Base-by-base conservation (phyloP, 208 protist species). In the Wallacemonas collosoma region DNA sequence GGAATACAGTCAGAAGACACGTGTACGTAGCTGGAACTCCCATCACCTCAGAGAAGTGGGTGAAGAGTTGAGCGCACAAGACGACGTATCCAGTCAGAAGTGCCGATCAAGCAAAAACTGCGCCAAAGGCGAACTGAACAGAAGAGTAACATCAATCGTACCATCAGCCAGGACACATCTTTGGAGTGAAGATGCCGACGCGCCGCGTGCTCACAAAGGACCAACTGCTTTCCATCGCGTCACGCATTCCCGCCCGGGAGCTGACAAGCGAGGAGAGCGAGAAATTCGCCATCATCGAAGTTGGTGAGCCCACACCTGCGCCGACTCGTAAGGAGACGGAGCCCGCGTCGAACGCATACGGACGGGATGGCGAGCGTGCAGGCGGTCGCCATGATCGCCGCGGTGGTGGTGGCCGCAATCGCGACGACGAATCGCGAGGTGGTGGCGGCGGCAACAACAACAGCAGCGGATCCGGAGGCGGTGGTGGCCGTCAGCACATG, bases 211-310 rank as follows among this genome's bases (percentile, higher is more conserved):
- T 93, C 82, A 89, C 81, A 39, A 81, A 76, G 1, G 71, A 78
- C 35, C 76, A 95, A 70, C 68, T 95, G 4, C 78, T 92, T 6
- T 67, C 80, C n/a, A 76, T 93, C 38, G 73, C 79, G 7, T 44
- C 73, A 0, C 72, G 82, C 12, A 67, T 75, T 3, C 56, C 67
- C 61, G 70, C 75, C 7, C 70, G 81, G 15, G 73, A 70, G 2
- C 54, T 95, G 43, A 75, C 77, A 14, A 64, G 57, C 5, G 87
- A 75, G 15, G 73, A 76, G 17, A 47, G 80, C 47, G 72, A 84
- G 41, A 89, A 89, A 76, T 95, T 95, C 44, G 76, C 86, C 26
- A 73, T 93, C 7, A 93, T 93, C 47, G 85, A 95, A 54, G 70
- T 81, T 12, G 74, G 67, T 2, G 84, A 91, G 17, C 66, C 79